phyloP scores from a whole-genome alignment of 2,329 filamentous ascomycete species.

The Penicillium sp. region DNA sequence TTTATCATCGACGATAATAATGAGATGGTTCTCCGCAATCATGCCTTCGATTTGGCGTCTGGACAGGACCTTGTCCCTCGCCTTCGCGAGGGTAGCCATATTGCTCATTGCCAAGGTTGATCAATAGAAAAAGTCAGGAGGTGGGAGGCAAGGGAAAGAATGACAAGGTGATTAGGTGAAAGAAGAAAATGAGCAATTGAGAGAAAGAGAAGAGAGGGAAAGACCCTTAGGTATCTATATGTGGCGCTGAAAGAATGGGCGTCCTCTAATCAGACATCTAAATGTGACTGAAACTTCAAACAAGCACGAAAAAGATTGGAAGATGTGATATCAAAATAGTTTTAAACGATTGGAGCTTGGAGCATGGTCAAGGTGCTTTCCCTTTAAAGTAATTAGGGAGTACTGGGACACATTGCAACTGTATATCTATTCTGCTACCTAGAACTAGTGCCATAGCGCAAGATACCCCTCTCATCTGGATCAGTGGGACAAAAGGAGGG shows the following conservation, averaged over 20 bases:
- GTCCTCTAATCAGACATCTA: background rate
- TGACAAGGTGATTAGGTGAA: background rate
- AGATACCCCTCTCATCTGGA: background rate
- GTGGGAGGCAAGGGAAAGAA: no score
- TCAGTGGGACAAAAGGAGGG: background rate
- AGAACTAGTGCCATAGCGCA: background rate
- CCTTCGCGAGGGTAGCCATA: background rate
- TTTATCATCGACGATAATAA: constrained; percentile 76
- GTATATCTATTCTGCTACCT: background rate
- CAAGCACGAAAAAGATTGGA: background rate
- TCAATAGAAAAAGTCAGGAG: background rate
- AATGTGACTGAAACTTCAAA: background rate
- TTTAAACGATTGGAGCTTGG: background rate
- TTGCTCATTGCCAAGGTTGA: constrained; percentile 2
- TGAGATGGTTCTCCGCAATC: constrained; percentile 74
- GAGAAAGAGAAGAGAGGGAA: no score
- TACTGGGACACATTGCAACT: background rate
- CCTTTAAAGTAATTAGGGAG: background rate
- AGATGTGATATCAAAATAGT: background rate
- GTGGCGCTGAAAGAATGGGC: background rate
- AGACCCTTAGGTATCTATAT: background rate
- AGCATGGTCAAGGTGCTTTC: background rate
- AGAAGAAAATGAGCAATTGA: background rate
- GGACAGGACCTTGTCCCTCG: constrained; percentile 19
- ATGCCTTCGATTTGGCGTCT: constrained; percentile 65